Percentiles rank a stretch among this genome's conserved stretches.
Conservation (phyloP, 441 rosid genomes). For the Capsella rubella region DNA sequence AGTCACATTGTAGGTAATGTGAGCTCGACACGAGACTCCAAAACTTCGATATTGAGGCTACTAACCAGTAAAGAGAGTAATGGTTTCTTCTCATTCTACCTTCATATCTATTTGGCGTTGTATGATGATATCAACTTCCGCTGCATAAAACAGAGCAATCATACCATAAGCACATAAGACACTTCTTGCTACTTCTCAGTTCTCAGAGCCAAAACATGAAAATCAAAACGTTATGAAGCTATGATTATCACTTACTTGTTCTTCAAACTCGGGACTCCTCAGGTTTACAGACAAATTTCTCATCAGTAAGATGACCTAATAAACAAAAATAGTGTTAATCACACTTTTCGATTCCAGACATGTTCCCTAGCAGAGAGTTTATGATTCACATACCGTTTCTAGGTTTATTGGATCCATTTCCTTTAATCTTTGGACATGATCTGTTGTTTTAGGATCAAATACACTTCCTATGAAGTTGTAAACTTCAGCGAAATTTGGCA, state of each 20-base stretch:
- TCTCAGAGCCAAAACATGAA: background rate
- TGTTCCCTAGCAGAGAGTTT: background rate
- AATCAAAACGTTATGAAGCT: background rate
- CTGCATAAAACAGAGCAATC: constrained; percentile 2
- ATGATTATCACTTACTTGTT: constrained; percentile 59
- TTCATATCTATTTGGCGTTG: constrained; percentile 5
- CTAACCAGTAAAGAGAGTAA: background rate
- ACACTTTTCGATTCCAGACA: background rate
- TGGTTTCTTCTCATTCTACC: background rate
- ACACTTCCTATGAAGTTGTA: constrained; percentile 89
- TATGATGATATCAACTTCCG: constrained; percentile 18
- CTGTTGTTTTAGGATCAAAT: constrained; percentile 73
- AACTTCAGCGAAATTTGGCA: constrained; percentile 84
- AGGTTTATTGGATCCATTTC: constrained; percentile 84
- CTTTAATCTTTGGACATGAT: constrained; percentile 73
- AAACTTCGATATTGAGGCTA: background rate
- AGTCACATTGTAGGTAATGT: background rate
- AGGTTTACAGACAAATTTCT: constrained; percentile 81
- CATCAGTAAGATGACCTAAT: constrained; percentile 80
- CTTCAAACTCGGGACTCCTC: constrained; percentile 76
- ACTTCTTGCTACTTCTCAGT: background rate
- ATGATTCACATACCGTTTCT: constrained; percentile 66
- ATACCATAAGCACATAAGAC: background rate
- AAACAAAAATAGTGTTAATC: background rate
- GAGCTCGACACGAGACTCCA: background rate